Percentiles rank a stretch among this genome's conserved stretches.
phyloP scores from a whole-genome alignment of 208 protist genomes.

The Leishmania lainsoni region DNA sequence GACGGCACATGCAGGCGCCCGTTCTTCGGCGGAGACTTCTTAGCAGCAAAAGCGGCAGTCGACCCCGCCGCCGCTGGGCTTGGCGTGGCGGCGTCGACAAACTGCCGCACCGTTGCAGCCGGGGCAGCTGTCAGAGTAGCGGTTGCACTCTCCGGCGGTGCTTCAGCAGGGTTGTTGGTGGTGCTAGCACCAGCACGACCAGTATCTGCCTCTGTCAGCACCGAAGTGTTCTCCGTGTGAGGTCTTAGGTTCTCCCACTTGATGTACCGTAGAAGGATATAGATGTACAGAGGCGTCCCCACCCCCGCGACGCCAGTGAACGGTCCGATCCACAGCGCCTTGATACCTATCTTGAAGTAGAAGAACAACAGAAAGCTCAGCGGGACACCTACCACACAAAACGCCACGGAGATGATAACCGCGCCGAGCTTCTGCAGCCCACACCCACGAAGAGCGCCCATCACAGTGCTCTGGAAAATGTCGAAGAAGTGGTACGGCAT shows the following conservation, averaged over 20 bases:
- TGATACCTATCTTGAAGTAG: conserved; percentile 69
- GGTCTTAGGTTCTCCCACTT: conserved; percentile 73
- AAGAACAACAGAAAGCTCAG: conserved; percentile 81
- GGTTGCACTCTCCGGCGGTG: neutral
- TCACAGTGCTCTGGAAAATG: conserved; percentile 80
- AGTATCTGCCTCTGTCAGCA: neutral
- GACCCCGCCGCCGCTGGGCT: conserved; percentile 1
- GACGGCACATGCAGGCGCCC: neutral
- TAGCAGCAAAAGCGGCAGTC: neutral
- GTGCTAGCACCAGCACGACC: neutral
- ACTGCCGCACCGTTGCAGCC: conserved; percentile 19
- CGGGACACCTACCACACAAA: conserved; percentile 69
- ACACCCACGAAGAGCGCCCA: conserved; percentile 79
- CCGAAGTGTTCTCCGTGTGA: conserved; percentile 34
- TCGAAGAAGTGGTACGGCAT: conserved; percentile 86
- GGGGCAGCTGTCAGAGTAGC: conserved; percentile 9
- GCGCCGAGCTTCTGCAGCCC: conserved; percentile 73
- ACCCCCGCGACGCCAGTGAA: conserved; percentile 52
- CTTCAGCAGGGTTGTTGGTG: neutral
- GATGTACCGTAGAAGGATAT: conserved; percentile 70
- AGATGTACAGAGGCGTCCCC: conserved; percentile 65
- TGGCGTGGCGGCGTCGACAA: conserved; percentile 10
- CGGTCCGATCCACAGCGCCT: conserved; percentile 77
- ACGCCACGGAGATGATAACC: conserved; percentile 57
- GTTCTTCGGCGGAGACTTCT: neutral